Evolutionary conservation across 2,329 filamentous ascomycete species (phyloP).

Genomic region (Pyrenophora seminiperda): DNA sequence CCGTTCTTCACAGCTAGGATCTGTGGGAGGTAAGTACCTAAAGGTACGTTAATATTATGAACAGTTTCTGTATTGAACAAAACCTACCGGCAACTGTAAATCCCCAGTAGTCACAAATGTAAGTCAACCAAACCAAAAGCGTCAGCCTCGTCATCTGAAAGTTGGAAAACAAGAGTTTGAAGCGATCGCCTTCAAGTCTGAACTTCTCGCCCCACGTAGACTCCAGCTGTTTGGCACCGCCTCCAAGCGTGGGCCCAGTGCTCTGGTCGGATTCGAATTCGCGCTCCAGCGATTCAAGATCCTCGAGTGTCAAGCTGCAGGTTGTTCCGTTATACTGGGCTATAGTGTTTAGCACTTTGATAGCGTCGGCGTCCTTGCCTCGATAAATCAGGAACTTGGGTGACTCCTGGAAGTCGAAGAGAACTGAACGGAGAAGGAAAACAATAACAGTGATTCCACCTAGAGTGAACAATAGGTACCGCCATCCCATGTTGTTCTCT

Average conservation of each 20-base stretch:
- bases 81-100: constrained; percentile 54
- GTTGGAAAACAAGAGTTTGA: constrained; percentile 53
- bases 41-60: neutral
- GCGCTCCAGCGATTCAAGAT: constrained; percentile 44
- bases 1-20: constrained; percentile 61
- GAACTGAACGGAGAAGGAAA: constrained; percentile 59
- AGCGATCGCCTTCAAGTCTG: constrained; percentile 50
- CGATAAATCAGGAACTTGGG: constrained; percentile 64
- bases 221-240: constrained; percentile 38
- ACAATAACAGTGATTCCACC: constrained; percentile 49
- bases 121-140: constrained; percentile 57
- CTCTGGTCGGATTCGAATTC: constrained; percentile 35
- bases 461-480: constrained; percentile 51
- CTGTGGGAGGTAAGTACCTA: constrained; percentile 56
- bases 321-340: constrained; percentile 50
- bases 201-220: constrained; percentile 43
- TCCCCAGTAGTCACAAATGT: constrained; percentile 58
- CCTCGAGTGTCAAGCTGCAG: constrained; percentile 43
- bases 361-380: constrained; percentile 59
- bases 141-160: constrained; percentile 53
- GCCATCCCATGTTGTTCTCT: constrained; percentile 52
- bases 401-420: constrained; percentile 63
- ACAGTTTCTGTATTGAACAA: neutral
- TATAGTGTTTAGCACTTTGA: constrained; percentile 53
- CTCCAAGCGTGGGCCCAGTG: constrained; percentile 35